Conservation (phyloP, 768 basidiomycete genomes). For the Pulveroboletus sp. region DNA sequence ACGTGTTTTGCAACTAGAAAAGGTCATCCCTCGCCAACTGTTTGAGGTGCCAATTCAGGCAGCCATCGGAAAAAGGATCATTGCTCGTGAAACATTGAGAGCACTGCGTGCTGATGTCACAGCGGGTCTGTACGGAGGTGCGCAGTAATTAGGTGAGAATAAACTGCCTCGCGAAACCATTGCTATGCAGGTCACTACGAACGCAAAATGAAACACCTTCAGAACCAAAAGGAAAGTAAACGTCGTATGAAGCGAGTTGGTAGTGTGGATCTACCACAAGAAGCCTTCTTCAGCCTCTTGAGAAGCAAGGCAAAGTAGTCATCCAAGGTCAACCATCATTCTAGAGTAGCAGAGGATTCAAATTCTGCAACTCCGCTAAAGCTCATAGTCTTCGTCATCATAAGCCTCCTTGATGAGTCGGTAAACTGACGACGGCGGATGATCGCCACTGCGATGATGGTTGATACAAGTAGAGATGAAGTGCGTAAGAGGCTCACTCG, state of each 20-base stretch:
- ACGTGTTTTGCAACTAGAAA: slow-evolving; percentile 44
- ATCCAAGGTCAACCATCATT: background rate
- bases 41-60: slow-evolving; percentile 98
- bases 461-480: slow-evolving; percentile 4
- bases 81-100: slow-evolving; percentile 85
- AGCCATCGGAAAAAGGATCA: slow-evolving; percentile 76
- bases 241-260: slow-evolving; percentile 84
- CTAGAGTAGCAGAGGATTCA: background rate
- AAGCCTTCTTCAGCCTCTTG: slow-evolving; percentile 91
- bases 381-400: slow-evolving; percentile 88
- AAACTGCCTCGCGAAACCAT: background rate
- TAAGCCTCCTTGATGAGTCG: slow-evolving; percentile 91
- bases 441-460: slow-evolving; percentile 68
- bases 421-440: slow-evolving; percentile 92
- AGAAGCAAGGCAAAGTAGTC: slow-evolving; percentile 44
- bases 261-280: slow-evolving; percentile 85
- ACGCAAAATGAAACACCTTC: slow-evolving; percentile 83
- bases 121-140: slow-evolving; percentile 87
- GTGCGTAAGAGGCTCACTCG: slow-evolving; percentile 59
- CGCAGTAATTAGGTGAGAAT: slow-evolving; percentile 5
- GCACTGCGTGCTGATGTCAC: slow-evolving; percentile 90
- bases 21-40: slow-evolving; percentile 86
- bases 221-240: slow-evolving; percentile 93
- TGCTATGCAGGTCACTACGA: slow-evolving; percentile 71
- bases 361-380: slow-evolving; percentile 28